Evolutionary conservation across 768 basidiomycete species (phyloP).

Genomic region (Xerocomus brunneocitrinus): DNA sequence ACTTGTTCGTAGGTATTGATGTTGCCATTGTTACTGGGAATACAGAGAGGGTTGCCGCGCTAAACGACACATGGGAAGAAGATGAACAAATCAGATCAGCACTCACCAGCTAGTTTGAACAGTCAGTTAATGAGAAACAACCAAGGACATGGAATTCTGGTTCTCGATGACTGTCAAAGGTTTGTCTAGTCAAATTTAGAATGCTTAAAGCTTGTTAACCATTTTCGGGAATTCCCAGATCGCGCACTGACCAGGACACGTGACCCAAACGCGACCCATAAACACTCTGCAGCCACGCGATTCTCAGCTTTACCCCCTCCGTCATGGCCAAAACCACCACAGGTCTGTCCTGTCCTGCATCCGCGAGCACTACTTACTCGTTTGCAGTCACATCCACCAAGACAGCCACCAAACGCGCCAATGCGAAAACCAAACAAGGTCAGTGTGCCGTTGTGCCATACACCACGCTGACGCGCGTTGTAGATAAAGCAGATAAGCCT

Average conservation of each 20-base stretch:
- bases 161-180: background rate
- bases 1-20: too few relatives aligned
- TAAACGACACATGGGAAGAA: too few relatives aligned
- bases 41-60: too few relatives aligned
- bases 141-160: too few relatives aligned
- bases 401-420: constrained; percentile 52
- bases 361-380: constrained; percentile 1
- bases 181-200: too few relatives aligned
- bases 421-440: constrained; percentile 41
- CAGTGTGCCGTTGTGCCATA: constrained; percentile 8
- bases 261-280: constrained; percentile 28
- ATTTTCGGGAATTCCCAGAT: too few relatives aligned
- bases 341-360: constrained; percentile 30
- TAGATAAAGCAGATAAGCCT: constrained; percentile 42
- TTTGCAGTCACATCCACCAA: constrained; percentile 50
- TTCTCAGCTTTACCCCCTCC: constrained; percentile 9
- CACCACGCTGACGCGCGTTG: background rate
- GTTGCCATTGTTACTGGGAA: too few relatives aligned
- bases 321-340: constrained; percentile 51
- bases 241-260: constrained; percentile 19
- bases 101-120: too few relatives aligned
- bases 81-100: too few relatives aligned
- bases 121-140: too few relatives aligned
- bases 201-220: too few relatives aligned
- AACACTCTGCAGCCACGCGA: constrained; percentile 7